These are phyloP conservation scores for Diaporthe vexans DNA, from an alignment of 2,329 filamentous ascomycete species.

Conservation along the genomic window DNA sequence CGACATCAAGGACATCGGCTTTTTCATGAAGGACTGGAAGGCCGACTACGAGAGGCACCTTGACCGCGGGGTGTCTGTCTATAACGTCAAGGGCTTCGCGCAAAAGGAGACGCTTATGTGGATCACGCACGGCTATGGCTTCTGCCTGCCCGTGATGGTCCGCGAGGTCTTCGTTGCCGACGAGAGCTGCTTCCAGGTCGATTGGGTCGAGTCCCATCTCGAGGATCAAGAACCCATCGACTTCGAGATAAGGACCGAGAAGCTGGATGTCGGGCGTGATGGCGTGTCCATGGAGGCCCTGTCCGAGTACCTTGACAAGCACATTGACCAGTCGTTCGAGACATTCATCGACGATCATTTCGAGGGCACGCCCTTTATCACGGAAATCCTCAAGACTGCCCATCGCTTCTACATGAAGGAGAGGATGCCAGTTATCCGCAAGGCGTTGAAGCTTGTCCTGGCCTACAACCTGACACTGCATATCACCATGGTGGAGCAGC, in stretches of 20 bases:
- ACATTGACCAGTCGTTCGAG: slow-evolving; percentile 93
- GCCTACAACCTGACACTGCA: slow-evolving; percentile 97
- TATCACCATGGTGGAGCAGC: slow-evolving; percentile 93
- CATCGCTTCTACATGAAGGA: slow-evolving; percentile 94
- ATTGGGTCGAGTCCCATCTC: slow-evolving; percentile 89
- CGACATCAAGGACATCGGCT: slow-evolving; percentile 98
- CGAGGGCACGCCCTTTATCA: slow-evolving; percentile 94
- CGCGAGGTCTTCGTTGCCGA: slow-evolving; percentile 94
- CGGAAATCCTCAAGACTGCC: slow-evolving; percentile 95
- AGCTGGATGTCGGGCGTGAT: slow-evolving; percentile 89
- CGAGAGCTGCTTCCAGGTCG: slow-evolving; percentile 91
- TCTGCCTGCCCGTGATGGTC: slow-evolving; percentile 91
- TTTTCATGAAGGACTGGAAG: slow-evolving; percentile 99
- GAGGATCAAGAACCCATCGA: slow-evolving; percentile 78
- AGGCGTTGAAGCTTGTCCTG: slow-evolving; percentile 93
- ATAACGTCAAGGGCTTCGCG: slow-evolving; percentile 90
- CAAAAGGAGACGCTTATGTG: slow-evolving; percentile 81
- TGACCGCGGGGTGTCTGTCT: slow-evolving; percentile 87
- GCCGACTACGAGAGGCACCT: slow-evolving; percentile 95
- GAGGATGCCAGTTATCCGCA: slow-evolving; percentile 89
- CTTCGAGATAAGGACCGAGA: slow-evolving; percentile 90
- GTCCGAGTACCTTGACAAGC: slow-evolving; percentile 93
- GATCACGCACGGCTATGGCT: slow-evolving; percentile 97
- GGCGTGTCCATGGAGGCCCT: slow-evolving; percentile 86
- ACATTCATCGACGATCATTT: slow-evolving; percentile 97